phyloP scores from a whole-genome alignment of 805 yeast species.

The Kazachstania martiniae region DNA sequence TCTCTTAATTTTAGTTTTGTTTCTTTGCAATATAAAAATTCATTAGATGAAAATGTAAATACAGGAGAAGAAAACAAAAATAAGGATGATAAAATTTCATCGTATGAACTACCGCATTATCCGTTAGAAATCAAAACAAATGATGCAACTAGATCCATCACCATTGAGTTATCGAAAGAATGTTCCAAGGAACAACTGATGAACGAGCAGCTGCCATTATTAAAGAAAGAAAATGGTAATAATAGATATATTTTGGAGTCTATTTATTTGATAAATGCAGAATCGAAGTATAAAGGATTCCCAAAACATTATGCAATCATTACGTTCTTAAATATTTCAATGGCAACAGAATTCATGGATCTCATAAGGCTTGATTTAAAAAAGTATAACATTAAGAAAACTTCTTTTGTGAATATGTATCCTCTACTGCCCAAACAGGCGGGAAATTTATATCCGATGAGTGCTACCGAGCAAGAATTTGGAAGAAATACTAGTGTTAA shows the following conservation, averaged over 20 bases:
- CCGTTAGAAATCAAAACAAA: constrained; percentile 12
- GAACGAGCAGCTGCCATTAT: constrained; percentile 6
- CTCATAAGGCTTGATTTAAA: constrained; percentile 7
- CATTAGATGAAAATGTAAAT: constrained; percentile 18
- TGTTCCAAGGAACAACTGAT: constrained; percentile 6
- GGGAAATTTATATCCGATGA: neutral
- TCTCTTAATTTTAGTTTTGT: constrained; percentile 29
- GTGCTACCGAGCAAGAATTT: neutral
- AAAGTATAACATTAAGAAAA: constrained; percentile 6
- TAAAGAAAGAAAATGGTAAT: constrained; percentile 8
- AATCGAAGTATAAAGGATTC: constrained; percentile 9
- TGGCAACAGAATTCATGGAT: constrained; percentile 20
- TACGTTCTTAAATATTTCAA: constrained; percentile 19
- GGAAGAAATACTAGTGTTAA: constrained; percentile 4
- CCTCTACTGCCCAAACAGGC: too few relatives aligned
- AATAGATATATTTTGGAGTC: constrained; percentile 22
- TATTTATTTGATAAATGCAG: constrained; percentile 12
- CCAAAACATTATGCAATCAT: constrained; percentile 15
- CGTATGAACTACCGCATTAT: constrained; percentile 6
- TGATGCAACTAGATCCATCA: constrained; percentile 24
- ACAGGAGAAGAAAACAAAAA: constrained; percentile 11
- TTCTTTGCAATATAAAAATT: constrained; percentile 29
- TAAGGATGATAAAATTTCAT: constrained; percentile 33
- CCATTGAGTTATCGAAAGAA: constrained; percentile 12
- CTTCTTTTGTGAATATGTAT: constrained; percentile 9